Conservation (phyloP, 805 yeast genomes). For the Brettanomyces nanus region DNA sequence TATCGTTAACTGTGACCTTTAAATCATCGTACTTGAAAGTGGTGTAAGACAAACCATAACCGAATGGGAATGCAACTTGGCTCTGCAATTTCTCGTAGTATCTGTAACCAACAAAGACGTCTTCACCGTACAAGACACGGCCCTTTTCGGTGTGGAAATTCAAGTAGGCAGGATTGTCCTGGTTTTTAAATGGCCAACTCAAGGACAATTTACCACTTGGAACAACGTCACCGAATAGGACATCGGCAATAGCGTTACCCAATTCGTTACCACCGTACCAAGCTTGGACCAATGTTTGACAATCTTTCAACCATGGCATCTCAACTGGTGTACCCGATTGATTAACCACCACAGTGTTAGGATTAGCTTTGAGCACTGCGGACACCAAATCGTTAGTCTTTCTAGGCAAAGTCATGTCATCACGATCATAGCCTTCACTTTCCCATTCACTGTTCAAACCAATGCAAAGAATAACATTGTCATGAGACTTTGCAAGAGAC, state of each 20-base stretch:
- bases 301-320: conserved; percentile 42
- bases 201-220: conserved; percentile 54
- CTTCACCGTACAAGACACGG: conserved; percentile 53
- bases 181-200: conserved; percentile 42
- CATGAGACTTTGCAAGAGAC: conserved; percentile 40
- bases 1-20: conserved; percentile 22
- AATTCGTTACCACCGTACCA: conserved; percentile 53
- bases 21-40: conserved; percentile 35
- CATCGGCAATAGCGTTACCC: conserved; percentile 55
- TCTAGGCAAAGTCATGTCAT: conserved; percentile 43
- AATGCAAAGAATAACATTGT: conserved; percentile 42
- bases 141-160: conserved; percentile 46
- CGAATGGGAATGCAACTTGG: conserved; percentile 51
- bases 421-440: conserved; percentile 51
- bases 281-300: conserved; percentile 39
- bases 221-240: conserved; percentile 48
- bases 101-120: conserved; percentile 55
- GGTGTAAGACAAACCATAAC: conserved; percentile 56
- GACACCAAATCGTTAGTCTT: conserved; percentile 35
- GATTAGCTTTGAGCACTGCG: conserved; percentile 37
- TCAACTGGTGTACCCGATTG: conserved; percentile 58
- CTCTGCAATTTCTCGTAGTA: conserved; percentile 45
- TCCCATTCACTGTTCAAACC: conserved; percentile 53
- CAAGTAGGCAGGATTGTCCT: conserved; percentile 51
- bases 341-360: conserved; percentile 43